Evolutionary conservation across 352 stramenopile species (phyloP).

Genomic region (Globisporangium emineosum): DNA sequence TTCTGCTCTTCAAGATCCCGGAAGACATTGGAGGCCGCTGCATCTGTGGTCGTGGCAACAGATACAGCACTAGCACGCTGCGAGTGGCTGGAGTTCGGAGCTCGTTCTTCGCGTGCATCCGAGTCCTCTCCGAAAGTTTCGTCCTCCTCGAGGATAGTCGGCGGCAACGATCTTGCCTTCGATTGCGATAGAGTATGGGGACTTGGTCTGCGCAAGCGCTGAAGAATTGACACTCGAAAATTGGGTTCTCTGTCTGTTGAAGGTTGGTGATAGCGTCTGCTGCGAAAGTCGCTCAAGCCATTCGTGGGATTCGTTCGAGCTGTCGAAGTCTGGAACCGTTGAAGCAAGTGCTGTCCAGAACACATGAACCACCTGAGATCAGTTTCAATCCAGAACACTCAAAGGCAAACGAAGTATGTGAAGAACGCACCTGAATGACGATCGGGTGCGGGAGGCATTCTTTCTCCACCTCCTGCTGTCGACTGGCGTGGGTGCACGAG

Average conservation of each 20-base stretch:
- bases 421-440: not conserved
- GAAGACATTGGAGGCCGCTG: not conserved
- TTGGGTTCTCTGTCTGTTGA: not conserved
- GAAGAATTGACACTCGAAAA: conserved; percentile 23
- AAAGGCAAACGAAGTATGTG: not conserved
- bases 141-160: conserved; percentile 12
- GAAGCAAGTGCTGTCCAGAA: not conserved
- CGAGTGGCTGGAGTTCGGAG: not conserved
- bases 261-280: too few relatives aligned
- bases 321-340: not conserved
- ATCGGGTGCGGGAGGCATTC: not conserved
- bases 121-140: conserved; percentile 16
- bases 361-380: not conserved
- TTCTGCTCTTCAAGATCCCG: conserved; percentile 30
- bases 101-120: not conserved
- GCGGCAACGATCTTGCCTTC: conserved; percentile 1
- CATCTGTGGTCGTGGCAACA: not conserved
- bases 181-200: not conserved
- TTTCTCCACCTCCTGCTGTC: not conserved
- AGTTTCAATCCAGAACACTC: not conserved
- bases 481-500: not conserved
- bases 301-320: not conserved
- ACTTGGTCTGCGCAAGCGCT: conserved; percentile 14
- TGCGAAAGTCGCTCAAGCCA: not conserved
- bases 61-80: not conserved